phyloP scores from a whole-genome alignment of 2,329 filamentous ascomycete genomes.

The Camillea tinctor region DNA sequence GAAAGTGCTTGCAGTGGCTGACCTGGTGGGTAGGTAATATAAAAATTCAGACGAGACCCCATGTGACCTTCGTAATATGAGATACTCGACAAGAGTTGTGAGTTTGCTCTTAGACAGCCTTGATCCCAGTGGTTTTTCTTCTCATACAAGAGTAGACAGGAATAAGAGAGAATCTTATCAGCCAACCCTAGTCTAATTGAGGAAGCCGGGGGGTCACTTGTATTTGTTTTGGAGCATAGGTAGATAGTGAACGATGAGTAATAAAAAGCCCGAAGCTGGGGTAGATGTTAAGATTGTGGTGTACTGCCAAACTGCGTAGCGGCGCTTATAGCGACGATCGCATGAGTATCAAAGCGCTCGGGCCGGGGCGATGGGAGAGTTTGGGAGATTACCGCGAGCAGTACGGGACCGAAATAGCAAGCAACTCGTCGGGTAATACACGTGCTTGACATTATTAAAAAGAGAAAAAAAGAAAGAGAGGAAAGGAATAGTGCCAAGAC shows the following conservation, averaged over 20 bases:
- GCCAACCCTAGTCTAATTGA: neutral
- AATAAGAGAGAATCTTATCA: neutral
- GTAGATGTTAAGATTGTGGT: neutral
- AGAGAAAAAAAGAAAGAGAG: neutral
- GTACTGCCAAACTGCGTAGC: too few species aligned
- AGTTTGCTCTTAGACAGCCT: neutral
- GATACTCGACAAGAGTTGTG: neutral
- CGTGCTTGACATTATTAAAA: too few species aligned
- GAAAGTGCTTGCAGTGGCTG: neutral
- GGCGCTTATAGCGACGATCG: neutral
- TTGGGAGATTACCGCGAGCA: neutral
- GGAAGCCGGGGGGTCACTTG: too few species aligned
- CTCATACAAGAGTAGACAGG: neutral
- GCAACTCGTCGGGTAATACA: neutral
- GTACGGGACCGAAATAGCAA: neutral
- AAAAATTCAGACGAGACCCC: neutral
- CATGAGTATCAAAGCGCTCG: neutral
- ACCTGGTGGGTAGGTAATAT: neutral
- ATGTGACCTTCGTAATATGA: neutral
- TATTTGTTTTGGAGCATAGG: neutral
- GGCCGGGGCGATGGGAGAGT: neutral
- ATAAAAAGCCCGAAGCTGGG: neutral
- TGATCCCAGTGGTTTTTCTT: neutral
- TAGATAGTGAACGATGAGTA: neutral
- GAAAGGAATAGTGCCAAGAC: slow-evolving; percentile 13